Evolutionary conservation across 306 rosid genomes (phyloP), one percentile per base, ranked within the genome.

Genomic region (Bauhinia variegata): DNA sequence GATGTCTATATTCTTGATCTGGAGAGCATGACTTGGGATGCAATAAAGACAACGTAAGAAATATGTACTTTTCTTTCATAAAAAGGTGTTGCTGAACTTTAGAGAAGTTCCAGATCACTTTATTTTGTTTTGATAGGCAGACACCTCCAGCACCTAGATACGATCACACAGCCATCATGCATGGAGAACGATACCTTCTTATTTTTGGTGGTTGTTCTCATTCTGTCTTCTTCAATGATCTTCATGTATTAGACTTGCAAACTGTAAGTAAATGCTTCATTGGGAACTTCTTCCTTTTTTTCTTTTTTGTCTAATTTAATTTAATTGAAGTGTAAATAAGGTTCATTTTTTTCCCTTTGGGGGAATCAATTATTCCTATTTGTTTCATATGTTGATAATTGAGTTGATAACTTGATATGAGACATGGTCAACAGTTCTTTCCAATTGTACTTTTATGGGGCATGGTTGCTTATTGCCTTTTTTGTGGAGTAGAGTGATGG

Each of bases 121-220:
- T 73, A 42, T 76, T 85, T 68, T 74, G 63, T 82, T 78, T 76
- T 82, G 85, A 85, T 85, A 93, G 99, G 90, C 92, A 85, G 90
- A 79, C 87, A 61, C 90, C 92, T 74, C 96, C 99, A 58, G 75
- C 86, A 78, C 96, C 99, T 43, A 88, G 97, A 79, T 95, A 82
- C 6, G 99, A 95, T 81, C 99, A 95, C 72, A 75, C 88, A 70
- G 92, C 96, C 59, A 78, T 95, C 53, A 64, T 90, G 72, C 91
- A 86, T 18, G 86, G 84, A 15, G 89, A 85, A 7, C 88, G 73
- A 23, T 95, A 95, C 82, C 95, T 95, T 81, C 79, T 88, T 55
- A 67, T 95, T 70, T 95, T 90, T 68, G 99, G 99, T 18, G 97
- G 99, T 71, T 95, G 99, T 70, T 95, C 97, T 68, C 96, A 90